phyloP scores from a whole-genome alignment of 805 yeast species.

The Kodamaea nitidulidarum region DNA sequence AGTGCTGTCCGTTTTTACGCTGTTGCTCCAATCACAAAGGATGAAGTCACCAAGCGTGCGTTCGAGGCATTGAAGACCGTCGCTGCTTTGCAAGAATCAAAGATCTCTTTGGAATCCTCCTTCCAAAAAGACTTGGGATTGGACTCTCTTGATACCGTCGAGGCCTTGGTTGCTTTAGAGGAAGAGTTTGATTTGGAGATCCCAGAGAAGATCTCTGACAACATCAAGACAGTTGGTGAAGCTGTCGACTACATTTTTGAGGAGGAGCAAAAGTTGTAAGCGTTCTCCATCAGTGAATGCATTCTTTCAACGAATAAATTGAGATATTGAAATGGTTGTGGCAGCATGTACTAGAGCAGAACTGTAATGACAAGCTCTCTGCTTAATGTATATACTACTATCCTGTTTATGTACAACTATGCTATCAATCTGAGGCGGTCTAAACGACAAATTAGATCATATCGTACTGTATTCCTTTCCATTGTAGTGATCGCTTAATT shows the following conservation, averaged over 20 bases:
- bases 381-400: conserved; percentile 2
- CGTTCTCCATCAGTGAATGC: not conserved
- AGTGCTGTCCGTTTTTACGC: conserved; percentile 51
- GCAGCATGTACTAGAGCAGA: not conserved
- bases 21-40: conserved; percentile 62
- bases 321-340: not conserved
- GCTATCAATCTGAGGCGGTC: not conserved
- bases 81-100: conserved; percentile 44
- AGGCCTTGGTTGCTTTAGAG: conserved; percentile 92
- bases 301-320: not conserved
- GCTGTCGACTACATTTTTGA: conserved; percentile 82
- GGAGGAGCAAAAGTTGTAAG: conserved; percentile 47
- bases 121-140: conserved; percentile 75
- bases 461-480: not conserved
- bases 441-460: not conserved
- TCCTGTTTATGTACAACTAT: not conserved
- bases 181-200: conserved; percentile 80
- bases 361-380: not conserved
- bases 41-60: conserved; percentile 80
- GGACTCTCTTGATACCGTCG: conserved; percentile 93
- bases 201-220: conserved; percentile 90
- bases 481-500: not conserved
- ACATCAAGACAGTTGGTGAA: conserved; percentile 88
- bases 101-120: conserved; percentile 43
- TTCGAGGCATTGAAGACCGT: conserved; percentile 68